Conservation (phyloP, 345 rosid species). For the Brassica incana region DNA sequence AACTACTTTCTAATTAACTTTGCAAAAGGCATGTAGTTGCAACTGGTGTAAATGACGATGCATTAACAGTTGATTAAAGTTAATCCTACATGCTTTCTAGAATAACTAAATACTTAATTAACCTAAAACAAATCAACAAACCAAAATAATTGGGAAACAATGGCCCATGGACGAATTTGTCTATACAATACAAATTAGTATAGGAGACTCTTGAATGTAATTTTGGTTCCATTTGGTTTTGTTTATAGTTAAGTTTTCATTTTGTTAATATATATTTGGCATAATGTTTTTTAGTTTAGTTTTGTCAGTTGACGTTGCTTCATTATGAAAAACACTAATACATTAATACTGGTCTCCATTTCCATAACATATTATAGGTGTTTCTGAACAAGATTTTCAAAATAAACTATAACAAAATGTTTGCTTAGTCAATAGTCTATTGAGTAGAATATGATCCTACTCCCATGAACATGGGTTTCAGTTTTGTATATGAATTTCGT, state of each 20-base stretch:
- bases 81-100: neutral
- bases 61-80: too few relatives aligned
- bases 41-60: neutral
- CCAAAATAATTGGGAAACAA: neutral
- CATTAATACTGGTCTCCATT: neutral
- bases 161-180: neutral
- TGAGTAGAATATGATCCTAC: neutral
- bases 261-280: neutral
- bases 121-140: neutral
- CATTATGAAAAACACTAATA: neutral
- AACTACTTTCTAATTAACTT: neutral
- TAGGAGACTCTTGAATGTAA: neutral
- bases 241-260: neutral
- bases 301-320: neutral
- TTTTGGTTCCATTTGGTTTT: conserved; percentile 7
- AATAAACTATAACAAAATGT: neutral
- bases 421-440: conserved; percentile 3
- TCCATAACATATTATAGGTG: neutral
- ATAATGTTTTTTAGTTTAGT: neutral
- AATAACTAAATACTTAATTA: neutral
- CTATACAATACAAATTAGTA: neutral
- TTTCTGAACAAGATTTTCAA: neutral
- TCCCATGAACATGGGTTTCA: neutral
- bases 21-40: neutral
- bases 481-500: neutral